Evolutionary conservation across 2,329 filamentous ascomycete genomes (phyloP), one percentile per base, ranked within the genome.

Genomic region (Nemania diffusa): DNA sequence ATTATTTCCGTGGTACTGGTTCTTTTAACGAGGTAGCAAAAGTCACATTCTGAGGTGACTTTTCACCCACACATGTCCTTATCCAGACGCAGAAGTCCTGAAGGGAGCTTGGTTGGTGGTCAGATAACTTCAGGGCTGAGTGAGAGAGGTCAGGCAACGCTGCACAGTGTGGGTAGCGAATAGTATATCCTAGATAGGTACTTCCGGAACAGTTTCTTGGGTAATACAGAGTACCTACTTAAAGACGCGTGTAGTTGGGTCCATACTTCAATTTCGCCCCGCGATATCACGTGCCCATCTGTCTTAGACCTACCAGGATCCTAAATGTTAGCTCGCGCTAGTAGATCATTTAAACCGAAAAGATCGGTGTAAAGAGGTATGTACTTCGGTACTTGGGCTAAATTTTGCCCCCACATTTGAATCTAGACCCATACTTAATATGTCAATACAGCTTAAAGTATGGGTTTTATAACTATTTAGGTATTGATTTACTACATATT

Each of bases 271-370:
- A 44, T 29, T 40, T 34, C 51, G 44, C 59, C 69, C 69, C 69
- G 69, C 69, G 69, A 68, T 64, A 55, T 71, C 69, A 71, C 69
- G 69, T 71, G 69, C 44, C 11, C 2, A 5, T 40, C 15, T 11
- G 3, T 34, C 32, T 34, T 11, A 11, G 11, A 34, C 32, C 32
- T 34, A 34, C 32, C 32, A 34, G 5, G 32, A 5, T 11, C 5
- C 32, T 11, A 34, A 34, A 34, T 34, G 32, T 11, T 34, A 34
- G 32, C 32, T 34, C 2, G 32, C 6, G n/a, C n/a, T n/a, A n/a
- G n/a, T n/a, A n/a, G n/a, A n/a, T n/a, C n/a, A n/a, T n/a, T n/a
- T n/a, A n/a, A n/a, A n/a, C n/a, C n/a, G n/a, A n/a, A n/a, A n/a
- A n/a, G n/a, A n/a, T n/a, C n/a, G n/a, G n/a, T n/a, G n/a, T n/a